These are phyloP conservation scores for Diaporthe sp. DNA, from an alignment of 2,329 filamentous ascomycete genomes.

Conservation along the genomic window DNA sequence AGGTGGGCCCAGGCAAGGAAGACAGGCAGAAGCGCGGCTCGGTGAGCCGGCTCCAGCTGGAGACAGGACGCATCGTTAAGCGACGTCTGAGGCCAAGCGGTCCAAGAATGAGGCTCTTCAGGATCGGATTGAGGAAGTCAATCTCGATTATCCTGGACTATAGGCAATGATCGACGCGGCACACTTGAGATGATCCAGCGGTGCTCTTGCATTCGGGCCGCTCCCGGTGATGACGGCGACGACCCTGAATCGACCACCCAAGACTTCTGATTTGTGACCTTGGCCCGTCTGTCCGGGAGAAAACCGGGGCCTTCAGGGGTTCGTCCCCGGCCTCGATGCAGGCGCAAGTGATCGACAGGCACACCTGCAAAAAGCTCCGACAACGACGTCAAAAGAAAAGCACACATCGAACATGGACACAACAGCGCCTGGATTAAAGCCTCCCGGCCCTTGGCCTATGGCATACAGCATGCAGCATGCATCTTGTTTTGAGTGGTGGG, in stretches of 20 bases:
- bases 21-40: background rate
- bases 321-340: background rate
- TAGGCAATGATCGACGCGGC: background rate
- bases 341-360: constrained; percentile 14
- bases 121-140: background rate
- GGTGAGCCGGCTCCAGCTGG: background rate
- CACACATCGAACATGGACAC: background rate
- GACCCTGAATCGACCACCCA: constrained; percentile 7
- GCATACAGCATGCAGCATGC: background rate
- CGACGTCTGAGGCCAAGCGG: background rate
- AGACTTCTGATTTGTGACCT: constrained; percentile 11
- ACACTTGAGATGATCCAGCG: background rate
- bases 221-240: constrained; percentile 2
- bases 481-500: background rate
- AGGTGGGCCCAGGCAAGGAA: constrained; percentile 18
- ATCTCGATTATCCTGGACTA: constrained; percentile 15
- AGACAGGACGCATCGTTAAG: background rate
- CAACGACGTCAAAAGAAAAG: background rate
- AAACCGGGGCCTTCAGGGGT: constrained; percentile 13
- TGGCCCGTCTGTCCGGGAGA: background rate
- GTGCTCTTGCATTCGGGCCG: constrained; percentile 14
- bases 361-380: constrained; percentile 8
- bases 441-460: background rate
- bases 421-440: background rate
- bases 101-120: background rate